Conservation (phyloP, 2,329 filamentous ascomycete genomes). For the Xylaria arbuscula region DNA sequence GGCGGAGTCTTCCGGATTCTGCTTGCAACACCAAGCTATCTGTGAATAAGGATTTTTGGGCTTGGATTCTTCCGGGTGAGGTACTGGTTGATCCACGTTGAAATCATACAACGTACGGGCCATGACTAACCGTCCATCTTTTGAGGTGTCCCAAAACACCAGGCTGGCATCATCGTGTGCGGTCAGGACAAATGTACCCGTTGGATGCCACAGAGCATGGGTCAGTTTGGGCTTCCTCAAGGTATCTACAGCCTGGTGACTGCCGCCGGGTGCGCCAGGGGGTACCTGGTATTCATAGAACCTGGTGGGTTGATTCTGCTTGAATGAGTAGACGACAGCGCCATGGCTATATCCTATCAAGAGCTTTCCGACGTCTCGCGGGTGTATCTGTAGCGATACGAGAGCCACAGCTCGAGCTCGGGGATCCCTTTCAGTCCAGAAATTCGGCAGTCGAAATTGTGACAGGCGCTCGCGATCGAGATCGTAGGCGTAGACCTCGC, state of each 20-base stretch:
- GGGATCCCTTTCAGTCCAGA: conserved; percentile 82
- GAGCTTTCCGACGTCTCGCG: conserved; percentile 90
- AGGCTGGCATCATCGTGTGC: conserved; percentile 91
- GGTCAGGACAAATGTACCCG: conserved; percentile 87
- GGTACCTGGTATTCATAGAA: conserved; percentile 88
- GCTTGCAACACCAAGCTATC: conserved; percentile 93
- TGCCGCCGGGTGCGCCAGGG: conserved; percentile 84
- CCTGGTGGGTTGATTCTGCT: conserved; percentile 81
- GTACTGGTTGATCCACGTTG: conserved; percentile 75
- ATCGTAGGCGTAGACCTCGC: conserved; percentile 92
- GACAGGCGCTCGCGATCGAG: conserved; percentile 82
- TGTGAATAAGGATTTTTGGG: conserved; percentile 80
- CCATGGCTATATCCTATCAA: conserved; percentile 92
- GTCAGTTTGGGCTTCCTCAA: conserved; percentile 78
- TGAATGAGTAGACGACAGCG: conserved; percentile 92
- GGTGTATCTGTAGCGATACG: conserved; percentile 85
- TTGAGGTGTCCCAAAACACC: conserved; percentile 88
- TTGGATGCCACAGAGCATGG: conserved; percentile 93
- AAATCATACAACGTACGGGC: conserved; percentile 82
- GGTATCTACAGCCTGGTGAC: conserved; percentile 70
- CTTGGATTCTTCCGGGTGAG: conserved; percentile 62
- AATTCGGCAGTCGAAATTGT: conserved; percentile 84
- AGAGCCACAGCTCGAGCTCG: conserved; percentile 70
- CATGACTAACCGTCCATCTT: conserved; percentile 85
- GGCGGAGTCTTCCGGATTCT: conserved; percentile 92